Base-by-base conservation (phyloP, 768 basidiomycete genomes). In the Kondoa malvinella region DNA sequence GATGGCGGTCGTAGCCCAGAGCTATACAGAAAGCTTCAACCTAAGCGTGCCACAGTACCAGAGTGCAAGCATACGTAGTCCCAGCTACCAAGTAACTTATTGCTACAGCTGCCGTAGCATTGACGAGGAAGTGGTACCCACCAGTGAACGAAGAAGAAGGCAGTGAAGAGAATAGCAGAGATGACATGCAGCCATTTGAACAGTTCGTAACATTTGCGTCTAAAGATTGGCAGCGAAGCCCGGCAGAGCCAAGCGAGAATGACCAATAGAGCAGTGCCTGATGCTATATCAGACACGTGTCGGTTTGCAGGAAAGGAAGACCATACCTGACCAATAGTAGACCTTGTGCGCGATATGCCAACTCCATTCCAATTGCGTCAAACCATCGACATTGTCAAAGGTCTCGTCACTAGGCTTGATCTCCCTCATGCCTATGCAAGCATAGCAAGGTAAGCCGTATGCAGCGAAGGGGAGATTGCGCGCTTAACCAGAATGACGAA, bases 81-180 rank as follows among this genome's bases (percentile, higher is more conserved):
- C n/a, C n/a, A n/a, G n/a, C n/a, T n/a, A 61, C 56, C 56, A 12
- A 32, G 60, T 21, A 29, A 27, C 27, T 27, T 27, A 3, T 17
- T 25, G 40, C 26, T 1, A 4, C 17, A 58, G 57, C 2, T 32
- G 25, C 17, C 3, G 1, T 16, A 65, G 14, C 30, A 29, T 8
- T 4, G 4, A 4, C 4, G 4, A n/a, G n/a, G n/a, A n/a, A n/a
- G n/a, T n/a, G n/a, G n/a, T n/a, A n/a, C n/a, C n/a, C n/a, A n/a
- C n/a, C 74, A 75, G 68, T 76, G 75, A 26, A 73, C 67, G 69
- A 72, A 76, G 71, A 76, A 75, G 66, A 74, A 74, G 1, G 65
- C 73, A 21, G 67, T 66, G 69, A 76, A 76, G 60, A 74, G 66
- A 34, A 74, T 68, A 15, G 71, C 73, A 2, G 70, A 70, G 29